phyloP scores from a whole-genome alignment of 169 alveolate genomes.

The Besnoitia besnoiti region DNA sequence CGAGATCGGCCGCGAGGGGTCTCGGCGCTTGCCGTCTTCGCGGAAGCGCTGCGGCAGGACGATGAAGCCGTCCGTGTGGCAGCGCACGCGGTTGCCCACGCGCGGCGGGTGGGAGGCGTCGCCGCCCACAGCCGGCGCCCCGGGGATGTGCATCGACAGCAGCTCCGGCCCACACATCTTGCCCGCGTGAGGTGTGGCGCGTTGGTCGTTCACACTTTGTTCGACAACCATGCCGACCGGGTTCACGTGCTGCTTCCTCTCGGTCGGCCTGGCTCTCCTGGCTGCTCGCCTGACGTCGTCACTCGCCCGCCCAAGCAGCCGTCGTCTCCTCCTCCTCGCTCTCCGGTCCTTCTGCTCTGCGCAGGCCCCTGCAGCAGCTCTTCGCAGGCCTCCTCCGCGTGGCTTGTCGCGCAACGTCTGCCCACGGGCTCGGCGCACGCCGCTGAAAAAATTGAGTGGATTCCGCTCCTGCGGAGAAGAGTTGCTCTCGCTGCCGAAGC shows the following conservation, averaged over 20 bases:
- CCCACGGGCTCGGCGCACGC: no score
- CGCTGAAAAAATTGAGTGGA: no score
- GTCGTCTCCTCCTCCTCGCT: neutral
- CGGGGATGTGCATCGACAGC: neutral
- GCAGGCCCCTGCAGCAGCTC: neutral
- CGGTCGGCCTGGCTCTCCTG: no score
- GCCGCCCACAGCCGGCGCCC: no score
- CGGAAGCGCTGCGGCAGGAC: neutral
- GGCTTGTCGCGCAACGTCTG: neutral
- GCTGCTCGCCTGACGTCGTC: no score
- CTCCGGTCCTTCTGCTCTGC: neutral
- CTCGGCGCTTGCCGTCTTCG: neutral
- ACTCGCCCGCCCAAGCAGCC: no score
- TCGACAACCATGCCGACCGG: constrained; percentile 13
- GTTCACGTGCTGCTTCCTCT: neutral
- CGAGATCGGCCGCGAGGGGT: neutral
- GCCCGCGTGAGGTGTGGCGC: neutral
- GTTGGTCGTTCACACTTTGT: neutral
- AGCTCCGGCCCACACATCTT: neutral
- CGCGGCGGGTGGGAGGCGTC: neutral
- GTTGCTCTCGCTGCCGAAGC: no score
- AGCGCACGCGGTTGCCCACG: neutral
- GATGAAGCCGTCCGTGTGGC: neutral
- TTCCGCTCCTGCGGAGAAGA: no score
- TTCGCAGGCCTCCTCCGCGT: neutral